A percentile compares a stretch with the other conserved stretches of the same genome.
Conservation (phyloP, 768 basidiomycete genomes). For the Boletellus ananiceps region DNA sequence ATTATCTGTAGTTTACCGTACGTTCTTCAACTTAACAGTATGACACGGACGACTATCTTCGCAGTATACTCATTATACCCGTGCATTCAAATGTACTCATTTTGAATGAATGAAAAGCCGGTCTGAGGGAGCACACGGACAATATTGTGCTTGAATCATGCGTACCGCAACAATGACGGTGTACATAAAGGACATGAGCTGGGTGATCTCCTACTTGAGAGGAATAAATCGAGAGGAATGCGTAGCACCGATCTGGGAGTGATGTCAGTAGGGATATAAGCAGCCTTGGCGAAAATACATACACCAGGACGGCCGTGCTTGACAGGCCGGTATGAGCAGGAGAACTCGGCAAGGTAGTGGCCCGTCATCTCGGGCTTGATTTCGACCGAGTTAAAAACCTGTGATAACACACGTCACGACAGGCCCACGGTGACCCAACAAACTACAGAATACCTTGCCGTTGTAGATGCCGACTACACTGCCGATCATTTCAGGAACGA, state of each 20-base stretch:
- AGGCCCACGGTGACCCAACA: neutral
- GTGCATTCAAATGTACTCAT: constrained; percentile 38
- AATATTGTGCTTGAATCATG: constrained; percentile 11
- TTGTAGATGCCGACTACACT: constrained; percentile 98
- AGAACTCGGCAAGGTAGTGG: constrained; percentile 98
- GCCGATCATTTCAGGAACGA: constrained; percentile 99
- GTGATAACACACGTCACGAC: constrained; percentile 1
- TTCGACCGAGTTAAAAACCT: constrained; percentile 95
- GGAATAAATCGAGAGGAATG: constrained; percentile 92
- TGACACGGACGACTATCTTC: constrained; percentile 59
- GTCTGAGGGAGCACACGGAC: constrained; percentile 2
- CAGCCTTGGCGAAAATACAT: constrained; percentile 30
- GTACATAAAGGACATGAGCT: constrained; percentile 25
- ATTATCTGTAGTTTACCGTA: constrained; percentile 61
- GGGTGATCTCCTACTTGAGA: constrained; percentile 72
- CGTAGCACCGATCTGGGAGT: constrained; percentile 75
- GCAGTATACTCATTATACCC: constrained; percentile 60
- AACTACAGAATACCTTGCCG: constrained; percentile 64
- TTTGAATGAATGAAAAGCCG: constrained; percentile 30
- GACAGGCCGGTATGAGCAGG: constrained; percentile 96
- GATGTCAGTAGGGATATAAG: constrained; percentile 9
- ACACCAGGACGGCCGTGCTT: constrained; percentile 99
- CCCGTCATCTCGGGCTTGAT: constrained; percentile 99
- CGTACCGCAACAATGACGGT: constrained; percentile 33
- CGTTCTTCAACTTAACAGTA: constrained; percentile 40